Evolutionary conservation across 2,329 filamentous ascomycete species (phyloP).

Genomic region (Xylaria sp.): DNA sequence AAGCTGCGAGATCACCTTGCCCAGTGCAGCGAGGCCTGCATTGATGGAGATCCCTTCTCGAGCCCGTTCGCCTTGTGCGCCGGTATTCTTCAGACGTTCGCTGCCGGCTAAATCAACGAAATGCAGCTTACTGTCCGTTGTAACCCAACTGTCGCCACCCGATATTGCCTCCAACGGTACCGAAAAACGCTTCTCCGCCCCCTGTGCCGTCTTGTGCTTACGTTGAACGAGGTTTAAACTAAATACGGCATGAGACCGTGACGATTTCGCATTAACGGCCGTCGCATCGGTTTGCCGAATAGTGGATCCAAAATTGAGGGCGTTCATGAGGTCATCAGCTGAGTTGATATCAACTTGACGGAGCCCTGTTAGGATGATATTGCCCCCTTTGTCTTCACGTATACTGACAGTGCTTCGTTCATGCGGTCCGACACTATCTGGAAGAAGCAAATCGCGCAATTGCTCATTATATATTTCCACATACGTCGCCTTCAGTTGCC

Average conservation of each 20-base stretch:
- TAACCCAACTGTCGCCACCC: constrained; percentile 73
- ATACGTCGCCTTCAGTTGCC: constrained; percentile 94
- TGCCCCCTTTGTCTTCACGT: constrained; percentile 91
- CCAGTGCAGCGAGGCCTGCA: constrained; percentile 89
- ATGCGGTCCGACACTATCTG: constrained; percentile 73
- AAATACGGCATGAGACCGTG: constrained; percentile 96
- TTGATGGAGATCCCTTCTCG: constrained; percentile 99
- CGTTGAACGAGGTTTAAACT: constrained; percentile 93
- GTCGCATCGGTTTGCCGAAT: constrained; percentile 98
- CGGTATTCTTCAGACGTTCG: constrained; percentile 96
- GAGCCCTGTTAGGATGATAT: constrained; percentile 91
- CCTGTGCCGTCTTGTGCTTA: constrained; percentile 69
- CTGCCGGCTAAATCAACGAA: constrained; percentile 98
- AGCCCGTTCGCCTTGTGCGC: constrained; percentile 91
- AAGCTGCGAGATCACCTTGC: constrained; percentile 97
- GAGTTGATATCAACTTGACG: constrained; percentile 90
- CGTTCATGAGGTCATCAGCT: constrained; percentile 88
- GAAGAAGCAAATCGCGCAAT: constrained; percentile 86
- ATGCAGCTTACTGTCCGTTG: constrained; percentile 96
- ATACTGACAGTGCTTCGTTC: constrained; percentile 89
- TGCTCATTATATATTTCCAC: constrained; percentile 99
- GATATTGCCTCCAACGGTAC: constrained; percentile 85
- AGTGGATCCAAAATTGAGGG: constrained; percentile 89
- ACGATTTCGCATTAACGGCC: constrained; percentile 97
- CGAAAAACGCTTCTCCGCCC: constrained; percentile 85